Base-by-base conservation (phyloP, 2,329 filamentous ascomycete genomes). In the Shiraia sp. region DNA sequence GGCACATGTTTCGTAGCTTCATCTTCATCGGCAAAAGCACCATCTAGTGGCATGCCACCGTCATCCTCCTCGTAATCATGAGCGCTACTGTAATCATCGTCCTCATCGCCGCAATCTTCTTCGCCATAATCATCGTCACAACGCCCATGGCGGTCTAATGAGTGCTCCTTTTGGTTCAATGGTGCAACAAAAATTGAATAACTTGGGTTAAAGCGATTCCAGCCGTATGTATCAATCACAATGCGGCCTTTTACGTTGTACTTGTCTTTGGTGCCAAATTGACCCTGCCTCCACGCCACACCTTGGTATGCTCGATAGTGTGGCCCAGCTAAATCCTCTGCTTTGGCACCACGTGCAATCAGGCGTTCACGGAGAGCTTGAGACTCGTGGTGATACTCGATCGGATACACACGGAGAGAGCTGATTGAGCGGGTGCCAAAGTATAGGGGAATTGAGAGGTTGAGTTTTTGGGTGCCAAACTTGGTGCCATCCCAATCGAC, bases 251-350 rank as follows among this genome's bases (percentile, higher is more conserved):
- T 75, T 45, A 79, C 59, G 42, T 65, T 69, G 44, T 69, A 71
- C 45, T 73, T 72, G 47, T 73, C 68, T 44, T 61, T 67, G 12
- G 51, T 53, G 4, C 63, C 63, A 19, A 66, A 61, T 5, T 58
- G 47, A 5, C 66, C 65, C 4, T 65, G 53, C 17, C 58, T 59
- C 71, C 69, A 75, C 7, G 52, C 63, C 12, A 75, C 52, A 5
- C 77, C 77, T 19, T 74, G 68, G 48, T 80, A 80, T 1, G 70
- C 66, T 39, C 72, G 73, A 60, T 77, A 80, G 40, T 78, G 72
- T 17, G 72, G 73, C 2, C 77, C 77, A 29, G 70, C 71, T 19
- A 78, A 64, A 8, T 59, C 49, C 45, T 79, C 76, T 42, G 76
- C 72, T 32, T 70, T 68, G 13, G 65, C 67, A 6, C 78, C 78